phyloP scores from a whole-genome alignment of 2,329 filamentous ascomycete genomes.

The Cordyceps tenuipes region DNA sequence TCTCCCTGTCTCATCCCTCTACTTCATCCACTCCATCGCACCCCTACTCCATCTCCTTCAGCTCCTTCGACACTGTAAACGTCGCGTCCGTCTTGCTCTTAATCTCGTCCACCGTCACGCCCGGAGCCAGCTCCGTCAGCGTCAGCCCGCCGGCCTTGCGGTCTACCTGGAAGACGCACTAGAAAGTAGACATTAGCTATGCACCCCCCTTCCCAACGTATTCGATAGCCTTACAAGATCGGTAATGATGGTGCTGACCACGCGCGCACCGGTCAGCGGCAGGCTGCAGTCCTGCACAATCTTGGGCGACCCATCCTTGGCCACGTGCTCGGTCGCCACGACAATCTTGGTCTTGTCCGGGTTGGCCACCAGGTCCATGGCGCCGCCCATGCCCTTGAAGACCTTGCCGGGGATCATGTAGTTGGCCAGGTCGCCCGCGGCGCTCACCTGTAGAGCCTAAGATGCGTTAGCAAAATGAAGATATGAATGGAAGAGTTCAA shows the following conservation, averaged over 20 bases:
- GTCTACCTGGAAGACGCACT: slow-evolving; percentile 65
- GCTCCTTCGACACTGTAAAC: slow-evolving; percentile 52
- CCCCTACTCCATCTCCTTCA: slow-evolving; percentile 41
- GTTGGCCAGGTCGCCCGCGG: slow-evolving; percentile 72
- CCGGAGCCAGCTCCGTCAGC: slow-evolving; percentile 62
- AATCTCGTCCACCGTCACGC: slow-evolving; percentile 60
- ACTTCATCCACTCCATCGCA: neutral
- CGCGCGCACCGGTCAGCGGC: slow-evolving; percentile 56
- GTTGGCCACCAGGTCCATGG: slow-evolving; percentile 66
- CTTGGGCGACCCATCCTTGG: slow-evolving; percentile 60
- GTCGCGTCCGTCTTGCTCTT: slow-evolving; percentile 60
- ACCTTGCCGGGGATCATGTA: slow-evolving; percentile 88
- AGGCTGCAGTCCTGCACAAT: slow-evolving; percentile 55
- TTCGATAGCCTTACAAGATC: slow-evolving; percentile 52
- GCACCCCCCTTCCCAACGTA: neutral
- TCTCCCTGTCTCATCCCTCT: too few species aligned
- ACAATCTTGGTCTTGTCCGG: slow-evolving; percentile 65
- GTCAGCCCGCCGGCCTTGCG: slow-evolving; percentile 52
- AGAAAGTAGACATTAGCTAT: neutral
- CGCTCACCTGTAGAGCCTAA: slow-evolving; percentile 68
- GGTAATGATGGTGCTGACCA: slow-evolving; percentile 66
- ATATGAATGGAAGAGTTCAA: neutral
- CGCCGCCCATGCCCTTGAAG: slow-evolving; percentile 79
- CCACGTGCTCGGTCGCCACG: slow-evolving; percentile 61
- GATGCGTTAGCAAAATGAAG: neutral